Conservation (phyloP, 2,329 filamentous ascomycete species). For the Paraconiothyrium brasiliense region DNA sequence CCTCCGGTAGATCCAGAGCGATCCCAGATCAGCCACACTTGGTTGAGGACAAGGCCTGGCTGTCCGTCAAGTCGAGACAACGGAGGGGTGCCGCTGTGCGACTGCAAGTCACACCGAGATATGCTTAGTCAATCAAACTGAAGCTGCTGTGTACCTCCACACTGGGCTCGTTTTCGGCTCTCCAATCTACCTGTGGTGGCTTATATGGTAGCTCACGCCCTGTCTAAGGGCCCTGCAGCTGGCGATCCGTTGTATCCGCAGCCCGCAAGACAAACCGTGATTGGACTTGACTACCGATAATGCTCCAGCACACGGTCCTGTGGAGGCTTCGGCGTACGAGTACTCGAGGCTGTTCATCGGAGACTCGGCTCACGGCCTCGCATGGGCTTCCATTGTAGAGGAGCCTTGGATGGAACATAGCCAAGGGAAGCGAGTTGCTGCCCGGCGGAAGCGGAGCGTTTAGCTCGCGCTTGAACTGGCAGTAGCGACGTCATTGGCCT, state of each 20-base stretch:
- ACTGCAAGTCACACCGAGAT: neutral
- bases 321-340: neutral
- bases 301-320: neutral
- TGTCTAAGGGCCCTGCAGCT: constrained; percentile 2
- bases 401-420: constrained; percentile 11
- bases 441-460: constrained; percentile 3
- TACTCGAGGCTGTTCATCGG: neutral
- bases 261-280: neutral
- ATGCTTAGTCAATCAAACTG: neutral
- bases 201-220: neutral
- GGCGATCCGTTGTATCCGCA: constrained; percentile 11
- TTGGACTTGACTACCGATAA: neutral
- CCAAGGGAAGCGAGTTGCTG: neutral
- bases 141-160: neutral
- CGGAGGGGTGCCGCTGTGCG: neutral
- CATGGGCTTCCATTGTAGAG: neutral
- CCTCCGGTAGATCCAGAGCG: neutral
- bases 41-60: neutral
- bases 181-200: neutral
- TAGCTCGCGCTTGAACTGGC: constrained; percentile 7
- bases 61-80: neutral
- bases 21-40: constrained; percentile 9
- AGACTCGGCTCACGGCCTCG: neutral
- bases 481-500: constrained; percentile 14
- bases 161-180: neutral